Conservation (phyloP, 2,329 filamentous ascomycete genomes). For the Penicillium sp. region DNA sequence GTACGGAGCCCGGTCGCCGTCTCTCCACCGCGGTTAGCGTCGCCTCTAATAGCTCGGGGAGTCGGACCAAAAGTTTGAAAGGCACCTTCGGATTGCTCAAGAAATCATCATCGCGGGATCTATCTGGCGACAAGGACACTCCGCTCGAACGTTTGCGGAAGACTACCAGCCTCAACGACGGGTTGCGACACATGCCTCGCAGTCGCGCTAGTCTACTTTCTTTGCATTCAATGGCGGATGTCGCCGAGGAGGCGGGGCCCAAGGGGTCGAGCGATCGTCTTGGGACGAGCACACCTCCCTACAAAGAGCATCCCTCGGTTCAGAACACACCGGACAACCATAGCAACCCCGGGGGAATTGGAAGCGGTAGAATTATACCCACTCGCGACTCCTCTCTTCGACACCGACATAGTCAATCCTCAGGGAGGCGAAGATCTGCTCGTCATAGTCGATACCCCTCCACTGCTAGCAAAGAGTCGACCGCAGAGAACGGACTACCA, state of each 20-base stretch:
- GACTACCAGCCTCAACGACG: conserved; percentile 35
- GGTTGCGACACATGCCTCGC: conserved; percentile 33
- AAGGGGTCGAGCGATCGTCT: conserved; percentile 20
- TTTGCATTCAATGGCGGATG: conserved; percentile 43
- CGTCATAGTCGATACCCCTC: conserved; percentile 43
- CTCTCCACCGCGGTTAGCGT: conserved; percentile 40
- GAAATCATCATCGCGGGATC: conserved; percentile 38
- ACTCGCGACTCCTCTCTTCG: conserved; percentile 66
- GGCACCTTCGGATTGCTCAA: conserved; percentile 34
- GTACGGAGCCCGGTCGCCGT: conserved; percentile 40
- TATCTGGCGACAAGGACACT: conserved; percentile 36
- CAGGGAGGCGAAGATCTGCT: conserved; percentile 55
- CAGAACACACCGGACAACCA: conserved; percentile 28
- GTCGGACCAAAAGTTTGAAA: conserved; percentile 39
- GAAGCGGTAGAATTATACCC: conserved; percentile 60
- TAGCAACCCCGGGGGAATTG: conserved; percentile 37
- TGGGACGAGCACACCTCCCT: conserved; percentile 22
- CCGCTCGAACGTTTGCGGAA: conserved; percentile 35
- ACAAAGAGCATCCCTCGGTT: conserved; percentile 37
- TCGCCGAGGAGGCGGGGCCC: conserved; percentile 38
- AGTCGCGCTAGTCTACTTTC: conserved; percentile 42
- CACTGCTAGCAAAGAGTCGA: conserved; percentile 40
- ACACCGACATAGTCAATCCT: conserved; percentile 49
- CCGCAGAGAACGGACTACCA: conserved; percentile 39
- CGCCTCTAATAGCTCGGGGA: conserved; percentile 40